Conservation (phyloP, 768 basidiomycete genomes). For the Tubosaeta sp. region DNA sequence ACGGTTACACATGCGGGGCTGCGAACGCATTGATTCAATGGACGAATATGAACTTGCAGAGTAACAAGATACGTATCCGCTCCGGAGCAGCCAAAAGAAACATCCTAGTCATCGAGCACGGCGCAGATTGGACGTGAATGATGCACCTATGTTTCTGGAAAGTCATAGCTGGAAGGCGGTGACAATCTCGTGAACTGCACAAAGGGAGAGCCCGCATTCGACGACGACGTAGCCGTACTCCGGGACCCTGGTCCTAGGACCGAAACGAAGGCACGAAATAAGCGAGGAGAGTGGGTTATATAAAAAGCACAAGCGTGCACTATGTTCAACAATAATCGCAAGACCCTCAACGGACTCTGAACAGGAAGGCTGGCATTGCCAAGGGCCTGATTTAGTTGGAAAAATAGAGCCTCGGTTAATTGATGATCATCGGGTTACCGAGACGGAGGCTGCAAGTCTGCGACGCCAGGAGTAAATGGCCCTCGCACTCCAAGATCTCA, state of each 20-base stretch:
- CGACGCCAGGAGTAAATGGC: neutral
- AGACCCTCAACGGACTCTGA: neutral
- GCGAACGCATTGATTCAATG: neutral
- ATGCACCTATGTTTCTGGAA: slow-evolving; percentile 18
- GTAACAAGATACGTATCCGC: neutral
- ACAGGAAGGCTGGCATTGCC: neutral
- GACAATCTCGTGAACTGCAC: slow-evolving; percentile 34
- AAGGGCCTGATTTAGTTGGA: neutral
- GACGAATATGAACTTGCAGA: neutral
- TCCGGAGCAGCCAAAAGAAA: neutral
- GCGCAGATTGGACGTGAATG: neutral
- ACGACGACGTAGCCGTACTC: slow-evolving; percentile 37
- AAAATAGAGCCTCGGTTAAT: neutral
- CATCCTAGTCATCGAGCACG: neutral
- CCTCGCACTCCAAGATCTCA: slow-evolving; percentile 22
- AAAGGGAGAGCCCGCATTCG: slow-evolving; percentile 39
- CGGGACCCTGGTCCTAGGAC: slow-evolving; percentile 38
- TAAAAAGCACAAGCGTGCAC: slow-evolving; percentile 2
- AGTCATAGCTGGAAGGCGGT: slow-evolving; percentile 37
- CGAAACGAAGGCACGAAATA: neutral
- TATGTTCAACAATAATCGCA: neutral
- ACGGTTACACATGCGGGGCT: neutral
- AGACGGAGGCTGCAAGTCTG: neutral
- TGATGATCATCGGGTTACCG: neutral
- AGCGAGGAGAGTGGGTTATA: neutral